These are phyloP conservation scores for Colletotrichum filicis DNA, from an alignment of 2,329 filamentous ascomycete species.

Conservation along the genomic window DNA sequence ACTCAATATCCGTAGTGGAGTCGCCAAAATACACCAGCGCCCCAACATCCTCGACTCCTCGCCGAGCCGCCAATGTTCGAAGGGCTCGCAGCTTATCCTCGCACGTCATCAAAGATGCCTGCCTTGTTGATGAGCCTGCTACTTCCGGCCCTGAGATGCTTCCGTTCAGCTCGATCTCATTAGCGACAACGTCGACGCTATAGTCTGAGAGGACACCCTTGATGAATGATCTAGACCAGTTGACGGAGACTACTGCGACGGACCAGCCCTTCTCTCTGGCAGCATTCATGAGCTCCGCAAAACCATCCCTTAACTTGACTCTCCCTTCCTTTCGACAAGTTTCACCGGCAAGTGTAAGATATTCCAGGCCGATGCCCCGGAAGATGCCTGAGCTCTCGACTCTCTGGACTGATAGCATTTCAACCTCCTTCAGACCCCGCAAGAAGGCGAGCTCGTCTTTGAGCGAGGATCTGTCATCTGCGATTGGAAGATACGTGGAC, in stretches of 20 bases:
- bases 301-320: constrained; percentile 53
- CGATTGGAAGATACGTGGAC: constrained; percentile 44
- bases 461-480: constrained; percentile 46
- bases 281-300: constrained; percentile 45
- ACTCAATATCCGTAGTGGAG: constrained; percentile 67
- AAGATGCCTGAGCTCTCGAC: constrained; percentile 59
- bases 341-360: constrained; percentile 51
- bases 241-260: constrained; percentile 60
- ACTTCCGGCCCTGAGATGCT: constrained; percentile 53
- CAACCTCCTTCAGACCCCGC: constrained; percentile 54
- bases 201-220: constrained; percentile 51
- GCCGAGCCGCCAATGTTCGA: constrained; percentile 40
- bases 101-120: constrained; percentile 49
- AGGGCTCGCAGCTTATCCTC: constrained; percentile 59
- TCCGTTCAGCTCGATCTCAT: constrained; percentile 53
- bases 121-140: constrained; percentile 40
- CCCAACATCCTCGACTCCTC: constrained; percentile 32
- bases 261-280: constrained; percentile 46
- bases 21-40: constrained; percentile 67
- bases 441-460: constrained; percentile 56
- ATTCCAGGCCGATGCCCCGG: constrained; percentile 45
- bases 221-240: constrained; percentile 62
- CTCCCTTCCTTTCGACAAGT: constrained; percentile 46
- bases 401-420: constrained; percentile 57
- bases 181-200: constrained; percentile 53